phyloP scores from a whole-genome alignment of 352 stramenopile species.

The Thalassiosira livingstoniorum region DNA sequence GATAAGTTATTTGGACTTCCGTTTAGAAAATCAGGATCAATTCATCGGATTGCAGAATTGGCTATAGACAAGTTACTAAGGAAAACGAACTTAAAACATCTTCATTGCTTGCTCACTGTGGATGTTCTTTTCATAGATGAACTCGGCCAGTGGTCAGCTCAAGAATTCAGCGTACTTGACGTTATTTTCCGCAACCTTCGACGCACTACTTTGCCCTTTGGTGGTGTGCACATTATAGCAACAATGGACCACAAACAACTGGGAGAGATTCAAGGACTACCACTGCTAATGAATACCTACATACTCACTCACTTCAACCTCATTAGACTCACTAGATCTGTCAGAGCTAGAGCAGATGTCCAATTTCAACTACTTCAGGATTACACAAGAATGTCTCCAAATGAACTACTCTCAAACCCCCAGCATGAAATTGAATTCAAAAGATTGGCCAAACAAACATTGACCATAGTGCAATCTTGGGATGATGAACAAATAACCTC shows the following conservation, averaged over 20 bases:
- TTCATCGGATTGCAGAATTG: not conserved
- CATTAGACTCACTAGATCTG: conserved; percentile 40
- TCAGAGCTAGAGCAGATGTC: conserved; percentile 39
- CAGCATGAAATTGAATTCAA: conserved; percentile 27
- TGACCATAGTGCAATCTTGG: conserved; percentile 33
- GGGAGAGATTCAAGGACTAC: conserved; percentile 1
- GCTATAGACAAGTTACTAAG: not conserved
- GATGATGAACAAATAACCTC: conserved; percentile 7
- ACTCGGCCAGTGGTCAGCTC: not conserved
- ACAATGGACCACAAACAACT: not conserved
- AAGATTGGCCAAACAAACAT: conserved; percentile 1
- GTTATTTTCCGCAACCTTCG: not conserved
- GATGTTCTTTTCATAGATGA: not conserved
- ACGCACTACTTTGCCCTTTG: not conserved
- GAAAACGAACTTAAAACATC: not conserved
- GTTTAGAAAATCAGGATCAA: not conserved
- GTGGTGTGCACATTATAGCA: not conserved
- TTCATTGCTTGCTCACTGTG: not conserved
- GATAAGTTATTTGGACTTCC: not conserved
- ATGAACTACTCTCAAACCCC: conserved; percentile 9
- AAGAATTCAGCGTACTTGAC: not conserved
- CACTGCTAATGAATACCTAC: conserved; percentile 46
- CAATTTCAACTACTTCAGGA: conserved; percentile 44
- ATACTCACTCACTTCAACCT: conserved; percentile 56
- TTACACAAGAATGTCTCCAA: conserved; percentile 41